A percentile compares a stretch with the other conserved stretches of the same genome.
Evolutionary conservation across 148 eudicot species (phyloP).

Genomic region (Pouteria glomerata): DNA sequence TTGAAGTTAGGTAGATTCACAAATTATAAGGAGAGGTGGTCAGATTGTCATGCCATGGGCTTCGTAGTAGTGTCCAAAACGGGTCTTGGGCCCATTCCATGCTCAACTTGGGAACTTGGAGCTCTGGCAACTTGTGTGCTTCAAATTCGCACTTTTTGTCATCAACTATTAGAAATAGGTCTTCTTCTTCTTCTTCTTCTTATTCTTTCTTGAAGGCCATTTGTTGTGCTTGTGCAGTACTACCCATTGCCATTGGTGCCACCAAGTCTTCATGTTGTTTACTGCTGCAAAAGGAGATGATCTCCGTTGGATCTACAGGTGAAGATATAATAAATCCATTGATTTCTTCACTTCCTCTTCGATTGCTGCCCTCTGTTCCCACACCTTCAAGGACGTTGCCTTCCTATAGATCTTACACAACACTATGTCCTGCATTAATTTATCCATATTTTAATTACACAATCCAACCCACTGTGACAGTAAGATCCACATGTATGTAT

Average conservation of each 20-base stretch:
- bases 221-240: no score
- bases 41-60: conserved; percentile 81
- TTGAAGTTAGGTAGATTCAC: conserved; percentile 24
- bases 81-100: conserved; percentile 68
- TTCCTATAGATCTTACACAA: conserved; percentile 87
- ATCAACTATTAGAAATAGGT: not conserved
- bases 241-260: conserved; percentile 4
- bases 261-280: conserved; percentile 29
- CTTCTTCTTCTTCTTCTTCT: conserved; percentile 18
- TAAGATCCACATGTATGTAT: no score
- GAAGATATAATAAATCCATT: no score
- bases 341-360: conserved; percentile 51
- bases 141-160: not conserved
- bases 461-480: no score
- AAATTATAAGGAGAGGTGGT: no score
- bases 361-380: conserved; percentile 75
- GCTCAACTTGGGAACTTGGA: conserved; percentile 49
- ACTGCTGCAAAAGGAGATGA: conserved; percentile 17
- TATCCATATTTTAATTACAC: no score
- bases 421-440: conserved; percentile 90
- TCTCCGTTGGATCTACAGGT: conserved; percentile 23
- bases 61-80: conserved; percentile 29
- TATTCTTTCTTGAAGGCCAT: conserved; percentile 24
- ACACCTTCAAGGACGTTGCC: conserved; percentile 78
- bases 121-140: conserved; percentile 35